phyloP scores from a whole-genome alignment of 2,329 filamentous ascomycete genomes.

The Chrysoporthe deuterocubensis region DNA sequence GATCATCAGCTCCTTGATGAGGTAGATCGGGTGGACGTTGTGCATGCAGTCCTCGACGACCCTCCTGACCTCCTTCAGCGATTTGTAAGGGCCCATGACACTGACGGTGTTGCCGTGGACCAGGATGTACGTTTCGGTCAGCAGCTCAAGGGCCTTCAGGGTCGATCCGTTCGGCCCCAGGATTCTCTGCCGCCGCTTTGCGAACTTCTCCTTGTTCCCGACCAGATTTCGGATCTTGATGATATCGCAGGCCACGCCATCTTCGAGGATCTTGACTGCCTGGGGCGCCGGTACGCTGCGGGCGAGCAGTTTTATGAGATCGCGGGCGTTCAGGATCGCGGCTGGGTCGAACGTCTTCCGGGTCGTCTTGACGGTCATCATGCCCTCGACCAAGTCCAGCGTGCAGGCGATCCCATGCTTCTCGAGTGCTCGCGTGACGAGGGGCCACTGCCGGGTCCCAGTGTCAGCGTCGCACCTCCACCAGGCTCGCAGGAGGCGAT shows the following conservation, averaged over 20 bases:
- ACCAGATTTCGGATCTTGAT: constrained; percentile 94
- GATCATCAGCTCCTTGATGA: constrained; percentile 77
- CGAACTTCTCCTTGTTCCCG: constrained; percentile 91
- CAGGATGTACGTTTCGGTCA: constrained; percentile 90
- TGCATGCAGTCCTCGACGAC: constrained; percentile 95
- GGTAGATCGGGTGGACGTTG: constrained; percentile 95
- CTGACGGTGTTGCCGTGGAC: constrained; percentile 97
- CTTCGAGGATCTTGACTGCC: constrained; percentile 91
- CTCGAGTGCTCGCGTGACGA: constrained; percentile 84
- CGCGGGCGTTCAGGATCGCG: constrained; percentile 88
- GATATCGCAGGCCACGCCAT: constrained; percentile 89
- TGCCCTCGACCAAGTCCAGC: constrained; percentile 91
- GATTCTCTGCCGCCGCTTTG: constrained; percentile 91
- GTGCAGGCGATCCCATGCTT: constrained; percentile 89
- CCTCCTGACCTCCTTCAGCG: constrained; percentile 86
- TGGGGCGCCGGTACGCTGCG: constrained; percentile 91
- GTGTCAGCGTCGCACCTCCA: constrained; percentile 17
- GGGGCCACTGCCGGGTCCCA: constrained; percentile 66
- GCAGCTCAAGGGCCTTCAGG: constrained; percentile 88
- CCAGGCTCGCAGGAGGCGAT: not conserved
- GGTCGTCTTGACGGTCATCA: constrained; percentile 96
- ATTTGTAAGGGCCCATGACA: constrained; percentile 90
- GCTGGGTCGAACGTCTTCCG: constrained; percentile 80
- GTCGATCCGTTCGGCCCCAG: constrained; percentile 90
- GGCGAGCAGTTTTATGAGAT: constrained; percentile 90